A percentile compares a stretch with the other conserved stretches of the same genome.
These are phyloP conservation scores for Mortierella sp. DNA, from an alignment of 371 early-diverging fungal species.

Conservation along the genomic window DNA sequence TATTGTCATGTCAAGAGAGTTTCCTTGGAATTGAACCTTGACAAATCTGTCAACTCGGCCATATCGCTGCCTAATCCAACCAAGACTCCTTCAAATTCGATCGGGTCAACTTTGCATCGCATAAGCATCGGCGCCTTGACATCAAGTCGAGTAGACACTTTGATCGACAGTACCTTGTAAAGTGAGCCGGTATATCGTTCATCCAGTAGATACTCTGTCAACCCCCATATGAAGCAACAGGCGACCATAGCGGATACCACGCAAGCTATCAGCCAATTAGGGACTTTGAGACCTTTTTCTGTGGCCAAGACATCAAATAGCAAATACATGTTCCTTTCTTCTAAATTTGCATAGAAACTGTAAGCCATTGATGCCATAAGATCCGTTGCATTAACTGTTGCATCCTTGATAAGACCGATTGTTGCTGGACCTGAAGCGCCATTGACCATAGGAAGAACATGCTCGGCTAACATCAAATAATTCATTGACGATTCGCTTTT, in stretches of 20 bases:
- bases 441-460: not conserved
- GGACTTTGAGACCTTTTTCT: not conserved
- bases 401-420: not conserved
- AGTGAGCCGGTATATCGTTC: not conserved
- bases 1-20: no score
- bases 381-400: not conserved
- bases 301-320: not conserved
- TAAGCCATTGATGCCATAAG: not conserved
- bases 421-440: not conserved
- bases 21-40: not conserved
- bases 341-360: not conserved
- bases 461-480: not conserved
- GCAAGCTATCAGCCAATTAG: not conserved
- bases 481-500: not conserved
- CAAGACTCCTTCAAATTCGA: conserved; percentile 10
- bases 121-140: conserved; percentile 10
- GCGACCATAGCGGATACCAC: not conserved
- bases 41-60: not conserved
- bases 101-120: not conserved
- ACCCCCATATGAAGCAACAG: not conserved
- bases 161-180: not conserved
- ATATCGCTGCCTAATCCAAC: not conserved
- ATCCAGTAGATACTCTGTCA: not conserved
- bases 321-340: not conserved
- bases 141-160: not conserved